phyloP scores from a whole-genome alignment of 2,329 filamentous ascomycete genomes.

The Talaromyces sp. region DNA sequence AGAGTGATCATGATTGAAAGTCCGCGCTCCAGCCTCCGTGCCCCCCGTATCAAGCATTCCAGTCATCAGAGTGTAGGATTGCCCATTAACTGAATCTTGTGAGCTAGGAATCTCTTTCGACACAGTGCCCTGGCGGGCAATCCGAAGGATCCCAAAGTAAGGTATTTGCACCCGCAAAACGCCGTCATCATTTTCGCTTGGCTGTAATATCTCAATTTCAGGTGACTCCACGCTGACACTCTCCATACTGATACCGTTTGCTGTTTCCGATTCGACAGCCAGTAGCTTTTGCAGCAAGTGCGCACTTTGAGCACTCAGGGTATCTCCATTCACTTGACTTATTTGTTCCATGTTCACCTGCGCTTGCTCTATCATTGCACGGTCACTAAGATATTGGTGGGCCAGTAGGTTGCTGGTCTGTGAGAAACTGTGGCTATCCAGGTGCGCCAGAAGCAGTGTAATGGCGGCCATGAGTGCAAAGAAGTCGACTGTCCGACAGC shows the following conservation, averaged over 20 bases:
- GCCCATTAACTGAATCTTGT: too few relatives aligned
- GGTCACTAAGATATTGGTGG: constrained; percentile 39
- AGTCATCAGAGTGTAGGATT: not conserved
- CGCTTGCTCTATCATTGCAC: constrained; percentile 37
- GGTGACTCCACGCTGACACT: not conserved
- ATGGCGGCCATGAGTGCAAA: constrained; percentile 24
- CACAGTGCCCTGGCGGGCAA: constrained; percentile 20
- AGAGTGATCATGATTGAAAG: not conserved
- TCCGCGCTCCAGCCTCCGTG: not conserved
- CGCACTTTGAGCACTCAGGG: constrained; percentile 1
- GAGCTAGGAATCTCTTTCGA: not conserved
- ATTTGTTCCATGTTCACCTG: constrained; percentile 33
- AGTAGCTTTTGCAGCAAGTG: constrained; percentile 15
- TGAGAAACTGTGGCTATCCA: constrained; percentile 18
- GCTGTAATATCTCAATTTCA: not conserved
- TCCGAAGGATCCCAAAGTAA: constrained; percentile 39
- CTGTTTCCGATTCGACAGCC: constrained; percentile 17
- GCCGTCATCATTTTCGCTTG: not conserved
- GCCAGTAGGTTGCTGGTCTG: constrained; percentile 20
- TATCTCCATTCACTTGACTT: not conserved
- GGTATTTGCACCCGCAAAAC: constrained; percentile 40
- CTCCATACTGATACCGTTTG: not conserved
- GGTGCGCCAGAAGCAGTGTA: constrained; percentile 23
- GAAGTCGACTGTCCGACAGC: constrained; percentile 26
- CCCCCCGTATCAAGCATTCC: not conserved